Evolutionary conservation across 257 asterid genomes (phyloP).

Genomic region (Asclepias syriaca): DNA sequence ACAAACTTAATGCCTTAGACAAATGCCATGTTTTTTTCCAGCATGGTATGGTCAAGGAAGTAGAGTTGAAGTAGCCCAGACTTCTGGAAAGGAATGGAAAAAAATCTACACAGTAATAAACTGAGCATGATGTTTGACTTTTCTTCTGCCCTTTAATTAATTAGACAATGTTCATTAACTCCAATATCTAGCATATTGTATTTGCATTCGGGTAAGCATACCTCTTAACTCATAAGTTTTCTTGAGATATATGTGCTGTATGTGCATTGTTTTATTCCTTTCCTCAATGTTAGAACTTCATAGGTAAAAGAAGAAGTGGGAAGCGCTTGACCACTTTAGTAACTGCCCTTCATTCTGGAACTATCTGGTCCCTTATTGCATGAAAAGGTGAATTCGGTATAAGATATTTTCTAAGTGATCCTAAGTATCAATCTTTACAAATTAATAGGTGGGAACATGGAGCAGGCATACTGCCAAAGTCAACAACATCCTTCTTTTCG

Average conservation of each 20-base stretch:
- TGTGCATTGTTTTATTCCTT: neutral
- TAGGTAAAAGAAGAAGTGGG: neutral
- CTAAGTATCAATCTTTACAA: slow-evolving; percentile 1
- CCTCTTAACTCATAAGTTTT: too few relatives aligned
- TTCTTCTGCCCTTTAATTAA: too few relatives aligned
- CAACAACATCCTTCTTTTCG: slow-evolving; percentile 64
- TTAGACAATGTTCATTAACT: too few relatives aligned
- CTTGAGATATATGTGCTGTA: too few relatives aligned
- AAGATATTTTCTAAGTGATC: neutral
- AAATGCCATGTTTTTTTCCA: neutral
- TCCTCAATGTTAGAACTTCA: neutral
- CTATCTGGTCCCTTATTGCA: neutral
- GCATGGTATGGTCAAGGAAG: neutral
- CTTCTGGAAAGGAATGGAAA: too few relatives aligned
- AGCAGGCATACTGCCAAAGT: slow-evolving; percentile 73
- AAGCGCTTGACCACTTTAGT: neutral
- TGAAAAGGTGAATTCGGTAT: neutral
- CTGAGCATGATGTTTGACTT: too few relatives aligned
- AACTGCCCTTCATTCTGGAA: neutral
- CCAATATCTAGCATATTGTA: too few relatives aligned
- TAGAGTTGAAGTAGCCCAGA: neutral
- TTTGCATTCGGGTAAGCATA: too few relatives aligned
- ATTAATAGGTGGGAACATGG: slow-evolving; percentile 81
- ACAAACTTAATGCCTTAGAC: neutral
- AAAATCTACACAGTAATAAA: too few relatives aligned